Conservation (phyloP, 306 rosid species). For the Dryas drummondii region DNA sequence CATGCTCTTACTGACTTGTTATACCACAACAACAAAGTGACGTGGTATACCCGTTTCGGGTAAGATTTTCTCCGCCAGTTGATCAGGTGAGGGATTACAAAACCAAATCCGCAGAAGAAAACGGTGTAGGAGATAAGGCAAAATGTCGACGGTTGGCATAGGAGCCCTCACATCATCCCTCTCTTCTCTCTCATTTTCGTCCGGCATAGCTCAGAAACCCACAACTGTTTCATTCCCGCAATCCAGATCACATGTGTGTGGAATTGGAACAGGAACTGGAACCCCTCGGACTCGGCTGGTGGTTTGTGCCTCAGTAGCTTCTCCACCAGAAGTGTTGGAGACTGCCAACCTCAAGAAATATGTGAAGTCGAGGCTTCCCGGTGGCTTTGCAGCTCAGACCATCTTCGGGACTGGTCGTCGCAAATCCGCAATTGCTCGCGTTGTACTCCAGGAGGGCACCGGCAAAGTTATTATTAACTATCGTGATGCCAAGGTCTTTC, state of each 20-base stretch:
- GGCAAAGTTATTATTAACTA: constrained; percentile 84
- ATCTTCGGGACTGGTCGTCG: constrained; percentile 86
- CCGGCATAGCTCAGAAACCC: constrained; percentile 56
- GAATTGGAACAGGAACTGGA: constrained; percentile 11
- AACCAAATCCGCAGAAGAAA: not conserved
- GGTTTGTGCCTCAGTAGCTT: constrained; percentile 50
- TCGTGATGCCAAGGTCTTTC: constrained; percentile 79
- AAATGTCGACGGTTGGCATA: constrained; percentile 64
- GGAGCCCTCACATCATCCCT: constrained; percentile 55
- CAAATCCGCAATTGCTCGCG: constrained; percentile 79
- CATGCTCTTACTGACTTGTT: not conserved
- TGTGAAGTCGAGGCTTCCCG: constrained; percentile 89
- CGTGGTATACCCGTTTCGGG: not conserved
- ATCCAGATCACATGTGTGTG: constrained; percentile 29
- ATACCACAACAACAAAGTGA: too few species aligned
- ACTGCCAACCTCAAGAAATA: constrained; percentile 52
- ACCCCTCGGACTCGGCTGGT: constrained; percentile 40
- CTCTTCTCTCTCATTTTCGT: constrained; percentile 84
- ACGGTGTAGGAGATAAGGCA: not conserved
- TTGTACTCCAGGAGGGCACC: constrained; percentile 87
- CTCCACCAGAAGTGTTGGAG: constrained; percentile 50
- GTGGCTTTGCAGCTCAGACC: constrained; percentile 92
- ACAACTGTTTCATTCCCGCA: constrained; percentile 31
- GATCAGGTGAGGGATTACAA: not conserved
- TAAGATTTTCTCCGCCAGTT: not conserved